Base-by-base conservation (phyloP, 2,329 filamentous ascomycete genomes). In the Sarocladium oryzae region DNA sequence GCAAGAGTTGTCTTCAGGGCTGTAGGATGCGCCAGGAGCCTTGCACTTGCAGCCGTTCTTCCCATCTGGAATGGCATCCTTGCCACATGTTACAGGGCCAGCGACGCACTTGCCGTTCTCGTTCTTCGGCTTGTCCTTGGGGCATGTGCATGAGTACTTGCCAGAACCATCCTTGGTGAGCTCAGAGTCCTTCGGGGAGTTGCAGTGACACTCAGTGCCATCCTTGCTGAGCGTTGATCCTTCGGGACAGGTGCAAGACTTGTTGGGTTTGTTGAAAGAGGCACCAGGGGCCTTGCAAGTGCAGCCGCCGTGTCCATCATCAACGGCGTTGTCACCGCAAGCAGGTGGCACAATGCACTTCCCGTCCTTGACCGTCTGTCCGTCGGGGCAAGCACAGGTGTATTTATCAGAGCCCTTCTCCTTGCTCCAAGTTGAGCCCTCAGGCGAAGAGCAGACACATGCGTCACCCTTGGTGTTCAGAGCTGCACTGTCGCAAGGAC, bases 251-350 rank as follows among this genome's bases (percentile, higher is more conserved):
- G 43, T 48, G 28, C 43, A 48, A 23, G 43, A 32, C 6, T 21
- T 26, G 18, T 35, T 28, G 11, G 10, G 13, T 21, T 35, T 28
- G 23, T 48, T 15, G 43, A 48, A 48, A n/a, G 26, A 16, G 6
- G 43, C 43, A 8, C 43, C 43, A 33, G 24, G 26, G 16, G 43
- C 43, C 43, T 33, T 48, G 43, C 43, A 48, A 20, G 8, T 23
- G 26, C 43, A 48, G 10, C 16, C 16, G 11, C 28, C 43, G 6
- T 48, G 15, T 8, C 43, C 43, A n/a, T 48, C 28, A 15, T 33
- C 26, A 9, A 20, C 23, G 9, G 26, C 43, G 30, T 32, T 23
- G 4, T 35, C 28, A 33, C 43, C 43, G 20, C 43, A 48, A 3
- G 11, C 18, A 4, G 43, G 26, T 10, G 24, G n/a, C 8, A 5